Percentiles rank a stretch among this genome's conserved stretches.
Evolutionary conservation across 176 grass and related monocot genomes (phyloP).

Genomic region (Stipa capillata): DNA sequence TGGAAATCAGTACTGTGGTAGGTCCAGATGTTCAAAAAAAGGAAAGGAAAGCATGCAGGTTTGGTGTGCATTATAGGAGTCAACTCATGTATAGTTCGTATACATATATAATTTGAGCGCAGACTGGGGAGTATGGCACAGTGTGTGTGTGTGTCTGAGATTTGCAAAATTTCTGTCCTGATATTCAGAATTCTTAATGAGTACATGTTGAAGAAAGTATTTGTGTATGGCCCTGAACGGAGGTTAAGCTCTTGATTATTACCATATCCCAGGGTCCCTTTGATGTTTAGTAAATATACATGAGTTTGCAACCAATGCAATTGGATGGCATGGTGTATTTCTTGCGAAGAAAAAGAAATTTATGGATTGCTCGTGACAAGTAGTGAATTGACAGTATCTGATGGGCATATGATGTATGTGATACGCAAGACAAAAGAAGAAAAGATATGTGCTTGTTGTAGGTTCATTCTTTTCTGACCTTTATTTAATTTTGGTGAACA

Average conservation of each 20-base stretch:
- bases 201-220: conserved; percentile 7
- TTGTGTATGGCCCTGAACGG: neutral
- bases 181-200: conserved; percentile 4
- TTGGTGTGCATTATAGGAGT: neutral
- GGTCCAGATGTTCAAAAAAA: conserved; percentile 27
- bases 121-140: neutral
- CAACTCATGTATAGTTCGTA: neutral
- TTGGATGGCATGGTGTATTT: neutral
- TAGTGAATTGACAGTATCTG: neutral
- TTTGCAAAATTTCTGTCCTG: neutral
- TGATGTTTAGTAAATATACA: neutral
- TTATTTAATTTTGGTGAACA: neutral
- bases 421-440: neutral
- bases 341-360: neutral
- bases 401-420: neutral
- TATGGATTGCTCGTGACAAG: neutral
- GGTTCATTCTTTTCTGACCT: neutral
- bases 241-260: neutral
- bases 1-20: conserved; percentile 11
- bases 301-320: neutral
- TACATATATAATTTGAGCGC: neutral
- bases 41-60: neutral
- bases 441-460: neutral
- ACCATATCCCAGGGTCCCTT: neutral
- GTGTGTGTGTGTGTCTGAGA: neutral